Evolutionary conservation across 2,329 filamentous ascomycete genomes (phyloP), one percentile per base, ranked within the genome.

Genomic region (Aureobasidium sp.): DNA sequence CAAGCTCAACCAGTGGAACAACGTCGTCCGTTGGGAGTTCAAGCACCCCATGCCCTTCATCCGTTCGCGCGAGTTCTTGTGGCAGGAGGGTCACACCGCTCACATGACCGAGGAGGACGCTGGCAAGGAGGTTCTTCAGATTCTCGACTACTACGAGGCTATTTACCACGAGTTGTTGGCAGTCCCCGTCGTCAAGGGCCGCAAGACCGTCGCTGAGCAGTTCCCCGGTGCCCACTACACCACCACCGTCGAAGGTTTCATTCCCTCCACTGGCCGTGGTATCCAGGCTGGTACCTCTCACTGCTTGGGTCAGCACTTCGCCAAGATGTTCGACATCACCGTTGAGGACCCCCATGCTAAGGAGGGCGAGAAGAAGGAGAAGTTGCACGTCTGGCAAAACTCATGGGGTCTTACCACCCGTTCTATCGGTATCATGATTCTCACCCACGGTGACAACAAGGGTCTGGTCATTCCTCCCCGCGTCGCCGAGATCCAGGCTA

Each of bases 301-400:
- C 79, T 91, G 87, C 66, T 82, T 99, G 9, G 94, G 94, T 59
- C 94, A 99, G 78, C 97, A 99, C 79, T 99, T 99, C 78, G 92
- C 88, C 75, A 97, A 95, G 78, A 99, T 99, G 92, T 99, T 97
- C 74, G 89, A 94, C 75, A 97, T 99, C 74, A 96, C 89, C 0
- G 91, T 99, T 34, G 93, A 99, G 75, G 92, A 99, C 72, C 94
- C 94, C 29, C 80, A 81, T 63, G 86, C 86, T 71, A 79, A 82
- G 50, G 74, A 73, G 32, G 86, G 83, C 53, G 85, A 94, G 74
- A 88, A 90, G 77, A 89, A 89, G 66, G 82, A 87, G 68, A 87
- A 91, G 70, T 79, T 97, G 61, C 80, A 93, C 72, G 92, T 97
- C 62, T 97, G 93, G 92, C 94, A 99, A 76, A 99, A 99, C 81